Evolutionary conservation across 345 rosid genomes (phyloP).

Genomic region (Bruguiera parviflora): DNA sequence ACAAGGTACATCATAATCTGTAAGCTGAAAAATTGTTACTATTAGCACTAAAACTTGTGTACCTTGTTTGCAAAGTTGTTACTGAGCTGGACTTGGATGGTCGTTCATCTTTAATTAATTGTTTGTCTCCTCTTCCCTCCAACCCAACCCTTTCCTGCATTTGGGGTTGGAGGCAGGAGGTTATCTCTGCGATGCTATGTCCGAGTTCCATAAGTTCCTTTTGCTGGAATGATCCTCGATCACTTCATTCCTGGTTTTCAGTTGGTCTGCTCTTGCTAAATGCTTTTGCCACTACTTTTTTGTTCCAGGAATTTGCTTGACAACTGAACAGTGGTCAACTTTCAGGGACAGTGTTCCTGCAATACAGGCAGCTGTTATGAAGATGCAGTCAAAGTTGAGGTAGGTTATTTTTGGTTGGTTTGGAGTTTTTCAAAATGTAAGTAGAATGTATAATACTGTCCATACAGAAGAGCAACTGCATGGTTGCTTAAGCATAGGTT

Average conservation of each 20-base stretch:
- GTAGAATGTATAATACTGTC: background rate
- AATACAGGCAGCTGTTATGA: conserved; percentile 52
- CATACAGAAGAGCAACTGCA: conserved; percentile 1
- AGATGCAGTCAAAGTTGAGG: conserved; percentile 53
- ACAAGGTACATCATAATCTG: too few relatives aligned
- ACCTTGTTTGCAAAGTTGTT: background rate
- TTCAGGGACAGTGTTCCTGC: conserved; percentile 49
- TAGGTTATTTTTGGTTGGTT: conserved; percentile 13
- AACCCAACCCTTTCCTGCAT: too few relatives aligned
- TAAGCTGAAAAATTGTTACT: too few relatives aligned
- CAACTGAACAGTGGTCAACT: conserved; percentile 52
- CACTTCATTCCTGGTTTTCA: background rate
- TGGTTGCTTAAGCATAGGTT: background rate
- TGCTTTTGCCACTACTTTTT: conserved; percentile 12
- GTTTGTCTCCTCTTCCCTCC: too few relatives aligned
- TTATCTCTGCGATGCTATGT: background rate
- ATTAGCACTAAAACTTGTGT: too few relatives aligned
- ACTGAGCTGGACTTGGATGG: background rate
- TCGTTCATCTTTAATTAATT: too few relatives aligned
- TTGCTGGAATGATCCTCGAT: background rate
- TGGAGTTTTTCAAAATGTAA: background rate
- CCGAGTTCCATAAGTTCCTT: too few relatives aligned
- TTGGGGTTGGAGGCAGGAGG: background rate
- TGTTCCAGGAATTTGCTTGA: conserved; percentile 53
- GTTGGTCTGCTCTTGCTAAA: conserved; percentile 8